Percentiles rank a stretch among this genome's conserved stretches.
Evolutionary conservation across 2,329 filamentous ascomycete species (phyloP).

Genomic region (Keithomyces neogunnii): DNA sequence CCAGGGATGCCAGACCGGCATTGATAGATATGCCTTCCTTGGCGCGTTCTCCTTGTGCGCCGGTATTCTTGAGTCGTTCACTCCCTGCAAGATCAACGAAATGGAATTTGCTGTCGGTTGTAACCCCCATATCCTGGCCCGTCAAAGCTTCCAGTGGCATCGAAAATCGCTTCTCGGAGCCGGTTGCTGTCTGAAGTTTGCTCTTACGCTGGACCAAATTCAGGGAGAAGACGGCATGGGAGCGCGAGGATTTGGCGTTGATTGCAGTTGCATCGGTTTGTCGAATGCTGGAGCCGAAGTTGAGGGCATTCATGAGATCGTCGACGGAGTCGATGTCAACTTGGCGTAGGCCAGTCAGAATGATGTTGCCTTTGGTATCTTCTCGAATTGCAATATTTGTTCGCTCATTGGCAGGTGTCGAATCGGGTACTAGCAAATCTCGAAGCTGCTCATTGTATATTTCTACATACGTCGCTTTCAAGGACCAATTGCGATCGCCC

Average conservation of each 20-base stretch:
- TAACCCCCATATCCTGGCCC: constrained; percentile 58
- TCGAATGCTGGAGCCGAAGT: constrained; percentile 86
- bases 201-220: constrained; percentile 82
- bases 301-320: constrained; percentile 79
- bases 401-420: constrained; percentile 60
- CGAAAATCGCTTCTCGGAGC: constrained; percentile 75
- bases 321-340: constrained; percentile 86
- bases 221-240: constrained; percentile 92
- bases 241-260: constrained; percentile 95
- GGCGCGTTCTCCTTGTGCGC: constrained; percentile 86
- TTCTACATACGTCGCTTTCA: constrained; percentile 91
- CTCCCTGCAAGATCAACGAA: constrained; percentile 97
- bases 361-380: constrained; percentile 87
- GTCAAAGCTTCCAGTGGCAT: constrained; percentile 76
- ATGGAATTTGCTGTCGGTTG: constrained; percentile 94
- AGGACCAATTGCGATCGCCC: constrained; percentile 72
- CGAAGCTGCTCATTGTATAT: constrained; percentile 97
- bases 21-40: constrained; percentile 98
- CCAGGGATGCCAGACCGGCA: constrained; percentile 83
- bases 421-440: constrained; percentile 77
- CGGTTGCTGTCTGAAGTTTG: constrained; percentile 41
- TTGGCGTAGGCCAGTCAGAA: constrained; percentile 83
- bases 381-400: constrained; percentile 83
- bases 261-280: constrained; percentile 97
- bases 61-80: constrained; percentile 93